These are phyloP conservation scores for Takakia lepidozioides DNA, from an alignment of 225 moss, liverwort and hornwort genomes.

Conservation along the genomic window DNA sequence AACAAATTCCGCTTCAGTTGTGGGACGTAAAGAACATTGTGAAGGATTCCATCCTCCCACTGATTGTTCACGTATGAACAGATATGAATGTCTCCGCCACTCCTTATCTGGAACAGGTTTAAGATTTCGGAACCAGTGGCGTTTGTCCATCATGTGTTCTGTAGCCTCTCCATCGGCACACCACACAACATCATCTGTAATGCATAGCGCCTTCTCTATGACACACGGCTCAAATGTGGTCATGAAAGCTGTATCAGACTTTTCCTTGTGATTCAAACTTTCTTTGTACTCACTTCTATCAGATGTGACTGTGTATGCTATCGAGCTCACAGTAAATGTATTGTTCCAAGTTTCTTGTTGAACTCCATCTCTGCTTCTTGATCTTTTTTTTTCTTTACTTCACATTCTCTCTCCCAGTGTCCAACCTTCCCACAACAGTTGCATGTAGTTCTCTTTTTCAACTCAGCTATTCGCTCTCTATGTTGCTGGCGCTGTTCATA, in stretches of 20 bases:
- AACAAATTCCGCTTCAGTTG: too few species aligned
- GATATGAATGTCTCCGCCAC: too few species aligned
- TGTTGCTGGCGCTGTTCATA: neutral
- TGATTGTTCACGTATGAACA: too few species aligned
- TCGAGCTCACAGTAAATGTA: too few species aligned
- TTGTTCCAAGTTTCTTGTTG: too few species aligned
- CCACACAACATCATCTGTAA: neutral
- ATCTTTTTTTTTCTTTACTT: neutral
- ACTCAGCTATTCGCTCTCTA: neutral
- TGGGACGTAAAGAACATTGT: too few species aligned
- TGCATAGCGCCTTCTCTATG: neutral
- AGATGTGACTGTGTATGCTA: too few species aligned
- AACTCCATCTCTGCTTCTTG: neutral
- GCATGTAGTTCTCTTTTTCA: neutral
- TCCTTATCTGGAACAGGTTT: neutral
- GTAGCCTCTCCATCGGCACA: neutral
- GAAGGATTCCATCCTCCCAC: too few species aligned
- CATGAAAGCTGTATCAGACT: too few species aligned
- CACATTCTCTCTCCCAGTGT: neutral
- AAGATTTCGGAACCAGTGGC: neutral
- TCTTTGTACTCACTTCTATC: too few species aligned
- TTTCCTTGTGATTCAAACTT: too few species aligned
- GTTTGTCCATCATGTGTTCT: neutral
- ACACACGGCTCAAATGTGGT: fast-evolving
- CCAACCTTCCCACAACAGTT: neutral